A percentile compares a stretch with the other conserved stretches of the same genome.
Conservation (phyloP, 2,329 filamentous ascomycete genomes). For the Thelonectria olida region DNA sequence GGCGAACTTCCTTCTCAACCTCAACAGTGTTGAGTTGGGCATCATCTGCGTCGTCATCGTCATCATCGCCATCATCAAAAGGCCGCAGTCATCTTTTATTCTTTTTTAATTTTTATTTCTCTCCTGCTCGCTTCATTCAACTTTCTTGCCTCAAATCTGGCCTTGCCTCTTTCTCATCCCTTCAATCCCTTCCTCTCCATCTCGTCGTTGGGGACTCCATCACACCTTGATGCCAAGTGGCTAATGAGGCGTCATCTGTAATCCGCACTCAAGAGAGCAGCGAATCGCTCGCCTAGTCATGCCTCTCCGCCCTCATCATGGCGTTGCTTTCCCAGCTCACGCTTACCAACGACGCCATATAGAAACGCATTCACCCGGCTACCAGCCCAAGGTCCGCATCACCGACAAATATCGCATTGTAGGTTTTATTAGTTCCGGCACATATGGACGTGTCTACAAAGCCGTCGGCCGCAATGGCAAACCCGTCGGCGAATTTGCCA, state of each 20-base stretch:
- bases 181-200: background rate
- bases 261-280: slow-evolving; percentile 2
- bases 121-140: background rate
- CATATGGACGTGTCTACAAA: slow-evolving; percentile 98
- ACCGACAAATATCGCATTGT: slow-evolving; percentile 95
- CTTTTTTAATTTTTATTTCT: background rate
- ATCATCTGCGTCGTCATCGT: slow-evolving; percentile 7
- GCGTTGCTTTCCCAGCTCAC: slow-evolving; percentile 38
- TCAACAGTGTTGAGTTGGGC: background rate
- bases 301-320: slow-evolving; percentile 47
- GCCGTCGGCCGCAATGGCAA: slow-evolving; percentile 71
- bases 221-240: slow-evolving; percentile 19
- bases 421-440: slow-evolving; percentile 97
- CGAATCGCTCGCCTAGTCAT: slow-evolving; percentile 33
- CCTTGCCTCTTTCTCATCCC: background rate
- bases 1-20: slow-evolving; percentile 2
- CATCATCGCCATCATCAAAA: slow-evolving; percentile 4
- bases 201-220: background rate
- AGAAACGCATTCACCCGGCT: slow-evolving; percentile 64
- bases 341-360: slow-evolving; percentile 45
- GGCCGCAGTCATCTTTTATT: background rate
- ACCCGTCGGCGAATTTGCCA: slow-evolving; percentile 83
- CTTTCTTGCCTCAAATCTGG: no score
- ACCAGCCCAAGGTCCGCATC: slow-evolving; percentile 84
- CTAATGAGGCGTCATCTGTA: slow-evolving; percentile 4